Evolutionary conservation across 108 stramenopile species (phyloP).

Genomic region (Pseudonitzschia delicatissima): DNA sequence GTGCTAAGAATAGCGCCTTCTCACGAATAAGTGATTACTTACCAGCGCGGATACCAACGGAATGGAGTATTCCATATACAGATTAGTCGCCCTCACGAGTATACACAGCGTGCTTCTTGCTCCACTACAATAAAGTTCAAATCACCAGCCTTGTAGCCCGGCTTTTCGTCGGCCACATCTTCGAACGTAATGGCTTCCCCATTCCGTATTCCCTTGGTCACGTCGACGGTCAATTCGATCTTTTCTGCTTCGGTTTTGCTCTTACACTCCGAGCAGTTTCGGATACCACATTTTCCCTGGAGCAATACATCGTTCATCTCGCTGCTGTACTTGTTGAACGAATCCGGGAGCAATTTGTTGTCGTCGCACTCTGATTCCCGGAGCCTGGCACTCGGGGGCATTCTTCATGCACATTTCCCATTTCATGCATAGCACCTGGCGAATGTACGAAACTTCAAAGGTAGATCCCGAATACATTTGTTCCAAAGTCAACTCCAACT

Average conservation of each 20-base stretch:
- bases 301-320: constrained; percentile 91
- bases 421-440: constrained; percentile 89
- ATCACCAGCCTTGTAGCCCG: constrained; percentile 81
- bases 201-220: constrained; percentile 75
- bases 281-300: constrained; percentile 92
- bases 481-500: constrained; percentile 80
- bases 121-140: constrained; percentile 74
- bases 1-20: neutral
- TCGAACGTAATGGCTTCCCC: constrained; percentile 89
- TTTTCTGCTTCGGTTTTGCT: constrained; percentile 91
- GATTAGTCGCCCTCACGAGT: constrained; percentile 83
- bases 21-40: constrained; percentile 35
- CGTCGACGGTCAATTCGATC: constrained; percentile 90
- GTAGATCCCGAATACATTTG: constrained; percentile 91
- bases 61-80: constrained; percentile 84
- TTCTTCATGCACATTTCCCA: constrained; percentile 89
- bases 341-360: constrained; percentile 98
- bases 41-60: constrained; percentile 90
- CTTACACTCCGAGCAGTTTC: constrained; percentile 85
- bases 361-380: constrained; percentile 79
- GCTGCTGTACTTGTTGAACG: constrained; percentile 94
- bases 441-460: constrained; percentile 88
- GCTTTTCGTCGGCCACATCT: constrained; percentile 86
- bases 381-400: constrained; percentile 88
- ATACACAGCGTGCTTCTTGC: constrained; percentile 40